A percentile compares a stretch with the other conserved stretches of the same genome.
phyloP scores from a whole-genome alignment of 2,329 filamentous ascomycete genomes.

The Ascochyta pisi region DNA sequence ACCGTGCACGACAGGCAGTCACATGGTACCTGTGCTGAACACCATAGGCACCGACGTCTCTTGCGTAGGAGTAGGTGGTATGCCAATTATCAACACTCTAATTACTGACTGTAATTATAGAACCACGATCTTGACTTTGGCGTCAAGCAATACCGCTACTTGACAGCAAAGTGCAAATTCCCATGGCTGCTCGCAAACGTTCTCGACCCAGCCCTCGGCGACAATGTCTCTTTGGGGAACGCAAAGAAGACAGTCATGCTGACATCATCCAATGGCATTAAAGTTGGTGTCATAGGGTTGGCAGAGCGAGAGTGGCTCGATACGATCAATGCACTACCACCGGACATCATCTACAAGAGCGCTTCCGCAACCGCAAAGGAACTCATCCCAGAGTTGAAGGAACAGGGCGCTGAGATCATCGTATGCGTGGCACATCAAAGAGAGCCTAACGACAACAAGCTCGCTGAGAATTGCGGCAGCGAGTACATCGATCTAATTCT shows the following conservation, averaged over 20 bases:
- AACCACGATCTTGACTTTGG: constrained; percentile 96
- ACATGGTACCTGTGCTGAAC: constrained; percentile 90
- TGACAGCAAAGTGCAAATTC: constrained; percentile 78
- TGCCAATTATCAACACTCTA: background rate
- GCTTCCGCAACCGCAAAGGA: constrained; percentile 77
- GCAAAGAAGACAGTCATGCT: constrained; percentile 78
- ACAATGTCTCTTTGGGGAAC: constrained; percentile 75
- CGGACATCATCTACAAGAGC: constrained; percentile 81
- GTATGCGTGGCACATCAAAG: constrained; percentile 85
- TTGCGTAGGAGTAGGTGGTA: constrained; percentile 74
- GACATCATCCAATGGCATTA: constrained; percentile 81
- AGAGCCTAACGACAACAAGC: constrained; percentile 87
- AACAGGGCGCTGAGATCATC: constrained; percentile 81
- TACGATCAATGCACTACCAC: constrained; percentile 85
- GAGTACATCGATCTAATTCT: constrained; percentile 84
- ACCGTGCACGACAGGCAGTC: constrained; percentile 61
- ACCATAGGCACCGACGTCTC: constrained; percentile 77
- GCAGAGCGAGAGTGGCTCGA: constrained; percentile 88
- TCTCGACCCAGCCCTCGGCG: constrained; percentile 80
- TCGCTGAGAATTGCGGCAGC: constrained; percentile 73
- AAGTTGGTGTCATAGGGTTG: constrained; percentile 83
- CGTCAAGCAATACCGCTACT: constrained; percentile 76
- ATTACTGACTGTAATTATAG: constrained; percentile 49
- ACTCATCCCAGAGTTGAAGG: constrained; percentile 74
- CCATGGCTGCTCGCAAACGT: constrained; percentile 92